These are phyloP conservation scores for Phytophthora cactorum DNA, from an alignment of 352 stramenopile genomes.

Conservation along the genomic window DNA sequence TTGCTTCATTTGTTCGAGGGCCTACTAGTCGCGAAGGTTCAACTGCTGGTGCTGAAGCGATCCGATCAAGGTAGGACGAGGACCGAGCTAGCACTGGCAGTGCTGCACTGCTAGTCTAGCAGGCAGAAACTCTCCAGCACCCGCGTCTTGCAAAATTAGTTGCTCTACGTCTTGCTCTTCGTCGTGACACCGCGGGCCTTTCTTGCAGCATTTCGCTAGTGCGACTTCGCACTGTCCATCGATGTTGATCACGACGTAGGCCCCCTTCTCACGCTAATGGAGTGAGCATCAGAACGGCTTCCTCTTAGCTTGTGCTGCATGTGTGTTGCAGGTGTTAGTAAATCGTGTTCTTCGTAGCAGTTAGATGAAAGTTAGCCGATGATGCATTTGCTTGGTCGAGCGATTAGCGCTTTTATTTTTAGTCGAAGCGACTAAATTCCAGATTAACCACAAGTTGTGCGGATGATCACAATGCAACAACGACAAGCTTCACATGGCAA, in stretches of 20 bases:
- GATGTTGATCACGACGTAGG: constrained; percentile 3
- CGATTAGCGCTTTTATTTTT: constrained; percentile 14
- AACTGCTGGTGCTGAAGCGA: constrained; percentile 15
- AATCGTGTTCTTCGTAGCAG: neutral
- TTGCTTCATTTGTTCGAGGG: neutral
- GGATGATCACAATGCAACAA: constrained; percentile 24
- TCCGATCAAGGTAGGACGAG: constrained; percentile 1
- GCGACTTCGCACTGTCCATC: neutral
- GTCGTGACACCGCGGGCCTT: constrained; percentile 6
- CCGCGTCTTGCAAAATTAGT: no score
- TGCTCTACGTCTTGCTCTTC: neutral
- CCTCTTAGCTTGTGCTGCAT: neutral
- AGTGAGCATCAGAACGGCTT: neutral
- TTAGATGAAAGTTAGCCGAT: neutral
- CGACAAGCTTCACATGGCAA: constrained; percentile 7
- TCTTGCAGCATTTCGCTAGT: constrained; percentile 25
- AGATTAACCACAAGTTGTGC: constrained; percentile 8
- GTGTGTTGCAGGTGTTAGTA: neutral
- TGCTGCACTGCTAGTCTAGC: neutral
- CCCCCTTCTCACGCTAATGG: constrained; percentile 3
- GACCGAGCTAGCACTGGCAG: neutral
- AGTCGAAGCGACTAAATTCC: constrained; percentile 16
- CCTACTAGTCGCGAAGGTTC: neutral
- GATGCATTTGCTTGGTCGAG: constrained; percentile 13
- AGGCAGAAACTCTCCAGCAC: neutral